These are phyloP conservation scores for Fraxinus paxiana DNA, from an alignment of 305 asterid genomes.

Conservation along the genomic window DNA sequence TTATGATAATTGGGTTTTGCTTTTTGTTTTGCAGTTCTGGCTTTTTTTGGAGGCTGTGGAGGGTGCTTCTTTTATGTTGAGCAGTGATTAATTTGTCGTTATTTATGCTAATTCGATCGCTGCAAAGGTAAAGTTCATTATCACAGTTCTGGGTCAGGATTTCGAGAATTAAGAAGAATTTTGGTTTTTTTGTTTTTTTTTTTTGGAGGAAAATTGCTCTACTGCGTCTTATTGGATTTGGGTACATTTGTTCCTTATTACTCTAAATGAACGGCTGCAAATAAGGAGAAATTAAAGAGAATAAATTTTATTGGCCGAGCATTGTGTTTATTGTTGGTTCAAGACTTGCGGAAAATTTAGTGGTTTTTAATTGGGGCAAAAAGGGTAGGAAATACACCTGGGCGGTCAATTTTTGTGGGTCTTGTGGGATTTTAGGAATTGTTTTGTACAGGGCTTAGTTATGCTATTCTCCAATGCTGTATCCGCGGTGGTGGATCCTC, in stretches of 20 bases:
- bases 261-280: not conserved
- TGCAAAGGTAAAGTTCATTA: slow-evolving; percentile 12
- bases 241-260: not conserved
- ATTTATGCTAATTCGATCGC: slow-evolving; percentile 20
- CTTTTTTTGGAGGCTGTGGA: slow-evolving; percentile 30
- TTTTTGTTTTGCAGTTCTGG: slow-evolving; percentile 29
- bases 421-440: slow-evolving; percentile 25
- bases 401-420: slow-evolving; percentile 31
- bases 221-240: slow-evolving; percentile 18
- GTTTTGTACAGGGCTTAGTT: slow-evolving; percentile 24
- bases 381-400: slow-evolving; percentile 22
- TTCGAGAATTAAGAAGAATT: slow-evolving; percentile 18
- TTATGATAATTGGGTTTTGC: slow-evolving; percentile 23
- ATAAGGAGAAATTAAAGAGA: not conserved
- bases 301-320: slow-evolving; percentile 29
- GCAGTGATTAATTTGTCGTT: slow-evolving; percentile 23
- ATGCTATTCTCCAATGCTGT: slow-evolving; percentile 42
- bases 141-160: slow-evolving; percentile 22
- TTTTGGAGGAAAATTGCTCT: slow-evolving; percentile 4
- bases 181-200: not conserved
- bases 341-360: slow-evolving; percentile 19
- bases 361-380: slow-evolving; percentile 10
- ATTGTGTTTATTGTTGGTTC: slow-evolving; percentile 24
- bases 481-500: slow-evolving; percentile 36
- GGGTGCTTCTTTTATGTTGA: slow-evolving; percentile 24